A percentile compares a stretch with the other conserved stretches of the same genome.
These are phyloP conservation scores for Taphrina populina DNA, from an alignment of 1,139 yeast genomes.

Conservation along the genomic window DNA sequence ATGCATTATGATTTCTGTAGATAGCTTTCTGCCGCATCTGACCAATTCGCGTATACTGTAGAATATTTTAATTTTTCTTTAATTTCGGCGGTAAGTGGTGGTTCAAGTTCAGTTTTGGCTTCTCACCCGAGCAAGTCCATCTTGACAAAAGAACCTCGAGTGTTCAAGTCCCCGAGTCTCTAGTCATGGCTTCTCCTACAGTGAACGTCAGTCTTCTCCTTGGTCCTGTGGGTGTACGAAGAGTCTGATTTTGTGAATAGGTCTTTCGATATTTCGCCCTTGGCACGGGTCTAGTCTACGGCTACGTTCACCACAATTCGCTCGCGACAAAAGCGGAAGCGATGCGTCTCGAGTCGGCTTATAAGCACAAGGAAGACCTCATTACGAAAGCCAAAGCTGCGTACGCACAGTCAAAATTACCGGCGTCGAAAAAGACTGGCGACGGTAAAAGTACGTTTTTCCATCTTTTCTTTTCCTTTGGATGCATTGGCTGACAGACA, in stretches of 20 bases:
- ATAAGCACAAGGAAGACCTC: constrained; percentile 95
- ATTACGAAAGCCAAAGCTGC: constrained; percentile 70
- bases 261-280: constrained; percentile 91
- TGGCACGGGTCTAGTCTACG: constrained; percentile 85
- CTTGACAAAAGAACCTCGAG: too few species aligned
- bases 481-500: background rate
- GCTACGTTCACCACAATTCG: constrained; percentile 77
- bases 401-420: constrained; percentile 61
- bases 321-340: constrained; percentile 62
- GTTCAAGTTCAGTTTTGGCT: too few species aligned
- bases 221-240: background rate
- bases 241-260: constrained; percentile 45
- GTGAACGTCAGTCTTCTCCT: constrained; percentile 4
- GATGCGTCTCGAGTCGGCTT: constrained; percentile 63
- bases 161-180: too few species aligned
- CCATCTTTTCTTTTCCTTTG: background rate
- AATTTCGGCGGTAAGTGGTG: too few species aligned
- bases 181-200: too few species aligned
- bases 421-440: constrained; percentile 49
- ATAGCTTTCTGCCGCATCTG: too few species aligned
- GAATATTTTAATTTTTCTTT: too few species aligned
- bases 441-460: constrained; percentile 26
- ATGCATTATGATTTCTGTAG: too few species aligned
- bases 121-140: too few species aligned
- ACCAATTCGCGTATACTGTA: too few species aligned